phyloP scores from a whole-genome alignment of 257 asterid genomes.

The Solanum acaule region DNA sequence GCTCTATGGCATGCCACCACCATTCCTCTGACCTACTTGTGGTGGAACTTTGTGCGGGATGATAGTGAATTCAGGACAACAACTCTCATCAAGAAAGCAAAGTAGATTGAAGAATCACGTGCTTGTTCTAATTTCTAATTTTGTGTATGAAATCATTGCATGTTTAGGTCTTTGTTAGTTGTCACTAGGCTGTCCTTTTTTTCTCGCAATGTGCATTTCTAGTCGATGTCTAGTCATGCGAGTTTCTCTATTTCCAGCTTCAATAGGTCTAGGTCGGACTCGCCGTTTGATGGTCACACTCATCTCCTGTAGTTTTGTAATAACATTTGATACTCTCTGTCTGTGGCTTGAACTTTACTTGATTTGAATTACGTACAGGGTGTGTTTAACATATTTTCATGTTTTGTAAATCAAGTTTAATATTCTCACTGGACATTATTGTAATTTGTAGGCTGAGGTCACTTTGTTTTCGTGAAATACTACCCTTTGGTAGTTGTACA shows the following conservation, averaged over 20 bases:
- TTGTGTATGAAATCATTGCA: neutral
- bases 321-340: neutral
- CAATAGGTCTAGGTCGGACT: conserved; percentile 4
- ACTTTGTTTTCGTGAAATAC: neutral
- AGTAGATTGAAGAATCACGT: conserved; percentile 11
- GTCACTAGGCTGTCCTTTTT: conserved; percentile 9
- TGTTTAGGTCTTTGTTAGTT: conserved; percentile 3
- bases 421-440: neutral
- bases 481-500: neutral
- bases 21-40: conserved; percentile 57
- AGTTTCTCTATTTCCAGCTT: conserved; percentile 32
- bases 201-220: conserved; percentile 25
- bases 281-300: neutral
- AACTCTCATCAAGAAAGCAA: conserved; percentile 47
- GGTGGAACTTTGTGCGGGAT: conserved; percentile 80
- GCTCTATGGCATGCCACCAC: conserved; percentile 79
- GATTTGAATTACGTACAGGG: neutral
- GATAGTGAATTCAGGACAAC: conserved; percentile 65
- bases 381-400: neutral
- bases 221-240: conserved; percentile 24
- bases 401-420: neutral
- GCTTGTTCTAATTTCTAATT: neutral
- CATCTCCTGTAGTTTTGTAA: neutral
- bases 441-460: neutral
- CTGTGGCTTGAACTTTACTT: neutral